These are phyloP conservation scores for Blastomyces parvus DNA, from an alignment of 2,329 filamentous ascomycete species.

Conservation along the genomic window DNA sequence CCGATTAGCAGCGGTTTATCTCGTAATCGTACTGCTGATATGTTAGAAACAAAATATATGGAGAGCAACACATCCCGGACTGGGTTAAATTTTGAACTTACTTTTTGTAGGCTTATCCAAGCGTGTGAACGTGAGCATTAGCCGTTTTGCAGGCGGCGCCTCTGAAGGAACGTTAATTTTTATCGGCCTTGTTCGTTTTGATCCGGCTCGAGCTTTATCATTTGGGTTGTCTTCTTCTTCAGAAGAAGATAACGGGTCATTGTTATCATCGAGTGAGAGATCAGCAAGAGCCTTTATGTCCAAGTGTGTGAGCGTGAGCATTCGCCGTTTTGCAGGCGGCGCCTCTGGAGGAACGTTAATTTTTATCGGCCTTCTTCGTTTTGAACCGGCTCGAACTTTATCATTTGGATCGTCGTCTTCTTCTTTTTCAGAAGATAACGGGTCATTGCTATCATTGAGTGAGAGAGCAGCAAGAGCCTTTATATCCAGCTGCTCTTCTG, in stretches of 20 bases:
- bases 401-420: neutral
- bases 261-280: no score
- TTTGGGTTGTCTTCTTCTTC: no score
- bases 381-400: neutral
- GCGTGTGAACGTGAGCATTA: no score
- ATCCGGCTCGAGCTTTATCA: no score
- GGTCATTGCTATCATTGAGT: no score
- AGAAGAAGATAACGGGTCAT: no score
- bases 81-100: neutral
- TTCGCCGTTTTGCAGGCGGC: neutral
- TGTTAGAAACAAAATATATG: neutral
- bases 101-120: neutral
- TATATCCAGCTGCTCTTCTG: neutral
- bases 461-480: neutral
- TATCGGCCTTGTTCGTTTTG: no score
- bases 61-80: neutral
- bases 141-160: no score
- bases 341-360: neutral
- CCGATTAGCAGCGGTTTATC: neutral
- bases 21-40: neutral
- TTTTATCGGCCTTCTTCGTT: neutral
- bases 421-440: neutral
- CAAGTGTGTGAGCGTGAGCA: no score
- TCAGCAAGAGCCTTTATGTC: no score
- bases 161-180: no score